Base-by-base conservation (phyloP, 75 land plant species). In the Picea glauca region DNA sequence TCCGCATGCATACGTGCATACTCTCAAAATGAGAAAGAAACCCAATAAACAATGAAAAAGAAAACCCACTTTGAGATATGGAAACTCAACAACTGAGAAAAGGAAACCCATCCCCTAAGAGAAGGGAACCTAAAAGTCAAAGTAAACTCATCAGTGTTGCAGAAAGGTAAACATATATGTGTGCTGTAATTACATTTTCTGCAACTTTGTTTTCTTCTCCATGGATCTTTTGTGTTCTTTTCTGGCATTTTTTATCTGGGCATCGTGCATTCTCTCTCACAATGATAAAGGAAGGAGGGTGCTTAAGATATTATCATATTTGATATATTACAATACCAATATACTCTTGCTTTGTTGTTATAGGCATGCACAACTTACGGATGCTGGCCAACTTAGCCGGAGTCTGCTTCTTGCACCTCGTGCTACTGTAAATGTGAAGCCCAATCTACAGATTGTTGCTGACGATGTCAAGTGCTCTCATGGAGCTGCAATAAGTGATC, bases 381-480 rank as follows among this genome's bases (percentile, higher is more conserved):
- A 97, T 90, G 99, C 99, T 21, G 98, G 98, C 31, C 99, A 97
- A 85, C 85, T 92, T n/a, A 95, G 92, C 62, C 83, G 99, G 58
- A 86, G 87, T 59, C 90, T 97, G 57, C 85, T 95, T 13, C 85
- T 97, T 65, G 98, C 89, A 15, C 98, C 95, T 62, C 86, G 92
- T 18, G 96, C 99, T 38, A 92, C 94, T 21, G 96, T 90, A 9
- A 93, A 95, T 80, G 87, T 93, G 79, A 97, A 95, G 78, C 99
- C 99, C 9, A 97, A 94, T 80, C 87, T 97, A 23, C 96, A 97
- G 79, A 97, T 97, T 18, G 80, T 94, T 76, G 99, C 99, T 23
- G 93, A 97, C 79, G 98, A 97, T 84, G 99, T 97, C 4, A 95
- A 95, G 78, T 97, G 99, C 79, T 87, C 99, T 64, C 99, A 97